These are phyloP conservation scores for Emmonsiellopsis sp. DNA, from an alignment of 2,329 filamentous ascomycete species.

Conservation along the genomic window DNA sequence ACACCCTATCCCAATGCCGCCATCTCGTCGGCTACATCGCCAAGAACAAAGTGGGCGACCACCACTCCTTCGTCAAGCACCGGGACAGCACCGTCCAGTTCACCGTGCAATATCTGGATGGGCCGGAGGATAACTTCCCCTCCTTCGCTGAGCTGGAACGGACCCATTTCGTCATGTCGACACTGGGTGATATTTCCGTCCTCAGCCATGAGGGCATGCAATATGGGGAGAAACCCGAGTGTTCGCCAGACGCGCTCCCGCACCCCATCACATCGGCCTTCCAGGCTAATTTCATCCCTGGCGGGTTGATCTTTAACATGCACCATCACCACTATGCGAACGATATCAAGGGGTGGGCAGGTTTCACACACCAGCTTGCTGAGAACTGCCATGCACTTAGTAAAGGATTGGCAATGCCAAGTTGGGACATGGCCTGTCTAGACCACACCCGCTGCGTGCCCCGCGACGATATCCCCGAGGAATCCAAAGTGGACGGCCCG, in stretches of 20 bases:
- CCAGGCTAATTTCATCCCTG: not conserved
- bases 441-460: conserved; percentile 26
- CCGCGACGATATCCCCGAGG: conserved; percentile 15
- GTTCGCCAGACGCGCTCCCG: not conserved
- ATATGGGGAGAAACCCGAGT: not conserved
- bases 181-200: not conserved
- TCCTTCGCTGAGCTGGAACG: not conserved
- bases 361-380: conserved; percentile 32
- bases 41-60: too few species aligned
- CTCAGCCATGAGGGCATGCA: not conserved
- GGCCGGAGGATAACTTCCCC: not conserved
- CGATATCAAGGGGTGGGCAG: conserved; percentile 36
- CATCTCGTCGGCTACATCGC: not conserved
- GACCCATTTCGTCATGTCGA: not conserved
- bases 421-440: conserved; percentile 29
- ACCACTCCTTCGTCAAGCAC: not conserved
- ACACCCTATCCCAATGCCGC: not conserved
- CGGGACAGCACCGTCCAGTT: not conserved
- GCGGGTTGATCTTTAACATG: conserved; percentile 30
- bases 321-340: conserved; percentile 38
- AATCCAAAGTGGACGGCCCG: conserved; percentile 25
- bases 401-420: conserved; percentile 18
- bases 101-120: not conserved
- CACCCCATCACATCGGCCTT: not conserved
- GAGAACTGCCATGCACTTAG: conserved; percentile 33